Conservation (phyloP, 768 basidiomycete species). For the Polyporus arcularius region DNA sequence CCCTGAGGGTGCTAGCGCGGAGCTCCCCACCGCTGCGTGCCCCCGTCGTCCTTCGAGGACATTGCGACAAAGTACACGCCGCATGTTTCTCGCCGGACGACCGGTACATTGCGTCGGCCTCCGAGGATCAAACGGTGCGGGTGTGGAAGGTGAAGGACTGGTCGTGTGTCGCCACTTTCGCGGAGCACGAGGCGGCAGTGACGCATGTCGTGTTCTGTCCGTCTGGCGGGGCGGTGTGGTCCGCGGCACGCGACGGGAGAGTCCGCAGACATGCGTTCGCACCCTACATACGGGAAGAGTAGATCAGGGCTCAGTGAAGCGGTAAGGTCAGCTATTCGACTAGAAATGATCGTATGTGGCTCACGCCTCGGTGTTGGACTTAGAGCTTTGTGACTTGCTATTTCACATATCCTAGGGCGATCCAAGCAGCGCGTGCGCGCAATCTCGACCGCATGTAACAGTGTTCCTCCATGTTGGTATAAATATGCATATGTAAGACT, state of each 20-base stretch:
- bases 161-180: not conserved
- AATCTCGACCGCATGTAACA: no score
- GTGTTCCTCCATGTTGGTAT: no score
- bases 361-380: no score
- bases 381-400: no score
- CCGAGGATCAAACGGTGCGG: slow-evolving; percentile 26
- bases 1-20: slow-evolving; percentile 20
- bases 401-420: no score
- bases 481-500: no score
- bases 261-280: not conserved
- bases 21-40: not conserved
- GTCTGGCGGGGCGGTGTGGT: not conserved
- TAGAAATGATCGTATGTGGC: no score
- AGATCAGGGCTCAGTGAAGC: no score
- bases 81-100: slow-evolving; percentile 33
- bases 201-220: not conserved
- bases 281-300: not conserved
- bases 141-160: slow-evolving; percentile 11
- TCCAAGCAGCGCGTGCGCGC: no score
- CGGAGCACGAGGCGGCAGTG: not conserved
- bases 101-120: slow-evolving; percentile 27
- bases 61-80: slow-evolving; percentile 16
- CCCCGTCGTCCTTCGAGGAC: slow-evolving; percentile 3
- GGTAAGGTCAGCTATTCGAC: no score
- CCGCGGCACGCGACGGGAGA: not conserved